These are phyloP conservation scores for Annulohypoxylon truncatum DNA, from an alignment of 2,329 filamentous ascomycete genomes.

Conservation along the genomic window DNA sequence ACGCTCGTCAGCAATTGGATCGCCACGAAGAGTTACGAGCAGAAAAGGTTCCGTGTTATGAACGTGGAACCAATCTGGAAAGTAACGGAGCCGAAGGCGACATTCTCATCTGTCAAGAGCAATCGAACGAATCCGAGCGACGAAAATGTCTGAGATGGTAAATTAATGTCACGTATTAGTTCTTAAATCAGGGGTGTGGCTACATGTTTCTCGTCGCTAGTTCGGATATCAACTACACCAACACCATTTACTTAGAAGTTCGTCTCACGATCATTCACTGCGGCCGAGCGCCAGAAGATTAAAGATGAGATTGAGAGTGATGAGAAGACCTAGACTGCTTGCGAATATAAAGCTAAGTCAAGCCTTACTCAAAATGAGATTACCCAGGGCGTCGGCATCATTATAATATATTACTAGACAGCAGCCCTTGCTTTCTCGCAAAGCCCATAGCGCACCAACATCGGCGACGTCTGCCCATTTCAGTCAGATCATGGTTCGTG, in stretches of 20 bases:
- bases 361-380: not conserved
- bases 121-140: constrained; percentile 1
- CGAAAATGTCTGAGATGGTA: constrained; percentile 14
- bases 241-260: not conserved
- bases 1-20: constrained; percentile 47
- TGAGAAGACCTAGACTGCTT: not conserved
- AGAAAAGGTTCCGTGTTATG: constrained; percentile 46
- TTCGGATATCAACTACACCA: not conserved
- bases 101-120: not conserved
- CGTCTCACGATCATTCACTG: not conserved
- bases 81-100: not conserved
- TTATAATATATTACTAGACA: not conserved
- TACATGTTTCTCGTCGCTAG: not conserved
- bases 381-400: not conserved
- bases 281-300: not conserved
- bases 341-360: not conserved
- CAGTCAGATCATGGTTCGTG: not conserved
- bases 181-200: not conserved
- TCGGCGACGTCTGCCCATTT: not conserved
- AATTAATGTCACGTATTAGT: not conserved
- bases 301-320: not conserved
- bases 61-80: constrained; percentile 47
- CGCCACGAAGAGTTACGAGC: constrained; percentile 44
- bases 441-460: not conserved
- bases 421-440: not conserved